These are phyloP conservation scores for Zymoseptoria ardabiliae DNA, from an alignment of 2,329 filamentous ascomycete species.

Conservation along the genomic window DNA sequence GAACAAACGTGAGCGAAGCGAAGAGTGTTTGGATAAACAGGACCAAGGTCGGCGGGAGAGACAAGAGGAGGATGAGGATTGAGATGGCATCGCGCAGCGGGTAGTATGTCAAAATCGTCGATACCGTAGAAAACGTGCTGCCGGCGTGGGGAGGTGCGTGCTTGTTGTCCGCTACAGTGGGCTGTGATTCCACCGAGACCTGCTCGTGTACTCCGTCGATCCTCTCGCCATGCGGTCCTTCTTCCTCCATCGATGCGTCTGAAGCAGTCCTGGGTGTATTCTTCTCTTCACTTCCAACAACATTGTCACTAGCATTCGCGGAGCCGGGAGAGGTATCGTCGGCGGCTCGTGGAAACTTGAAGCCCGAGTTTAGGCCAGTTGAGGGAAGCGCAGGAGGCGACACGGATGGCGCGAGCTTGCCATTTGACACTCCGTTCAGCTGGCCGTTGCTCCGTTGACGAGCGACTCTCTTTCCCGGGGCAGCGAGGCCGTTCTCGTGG, in stretches of 20 bases:
- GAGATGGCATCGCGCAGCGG: constrained; percentile 92
- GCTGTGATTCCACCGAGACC: constrained; percentile 23
- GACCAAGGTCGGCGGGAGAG: constrained; percentile 79
- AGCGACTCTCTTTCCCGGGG: constrained; percentile 61
- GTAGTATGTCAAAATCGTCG: constrained; percentile 82
- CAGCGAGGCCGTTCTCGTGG: constrained; percentile 83
- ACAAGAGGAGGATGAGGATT: constrained; percentile 91
- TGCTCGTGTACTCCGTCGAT: constrained; percentile 23
- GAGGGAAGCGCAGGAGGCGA: constrained; percentile 34
- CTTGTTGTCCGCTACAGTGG: constrained; percentile 15
- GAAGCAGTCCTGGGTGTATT: constrained; percentile 36
- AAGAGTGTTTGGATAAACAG: constrained; percentile 88
- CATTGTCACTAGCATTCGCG: constrained; percentile 20
- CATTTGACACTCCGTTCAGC: constrained; percentile 38
- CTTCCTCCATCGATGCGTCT: constrained; percentile 37
- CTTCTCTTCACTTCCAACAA: constrained; percentile 14
- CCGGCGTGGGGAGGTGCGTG: constrained; percentile 61
- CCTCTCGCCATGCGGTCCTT: constrained; percentile 23
- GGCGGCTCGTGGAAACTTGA: constrained; percentile 28
- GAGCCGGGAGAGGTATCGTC: constrained; percentile 16
- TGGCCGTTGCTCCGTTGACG: constrained; percentile 41
- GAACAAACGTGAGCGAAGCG: constrained; percentile 85
- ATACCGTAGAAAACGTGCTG: constrained; percentile 67
- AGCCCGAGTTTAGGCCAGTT: constrained; percentile 31
- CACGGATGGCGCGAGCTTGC: constrained; percentile 27